A percentile compares a stretch with the other conserved stretches of the same genome.
phyloP scores from a whole-genome alignment of 805 yeast genomes.

The Teunomyces lycoperdinae region DNA sequence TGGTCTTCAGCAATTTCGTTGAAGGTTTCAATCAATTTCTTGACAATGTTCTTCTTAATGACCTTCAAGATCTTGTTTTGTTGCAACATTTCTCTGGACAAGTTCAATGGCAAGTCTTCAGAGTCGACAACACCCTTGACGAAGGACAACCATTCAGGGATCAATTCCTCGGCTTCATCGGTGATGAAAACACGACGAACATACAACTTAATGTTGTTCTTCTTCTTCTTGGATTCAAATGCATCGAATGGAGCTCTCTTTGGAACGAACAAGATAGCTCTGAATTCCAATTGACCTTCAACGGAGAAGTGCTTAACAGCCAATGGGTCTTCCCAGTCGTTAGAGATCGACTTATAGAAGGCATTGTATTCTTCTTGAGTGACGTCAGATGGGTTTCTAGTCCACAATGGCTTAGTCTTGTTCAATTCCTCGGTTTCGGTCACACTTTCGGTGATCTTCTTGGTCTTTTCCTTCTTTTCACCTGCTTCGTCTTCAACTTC shows the following conservation, averaged over 20 bases:
- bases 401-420: conserved; percentile 99
- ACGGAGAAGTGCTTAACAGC: conserved; percentile 99
- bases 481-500: conserved; percentile 69
- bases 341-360: conserved; percentile 97
- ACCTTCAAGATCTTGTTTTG: conserved; percentile 99
- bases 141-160: conserved; percentile 98
- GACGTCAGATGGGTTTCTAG: conserved; percentile 97
- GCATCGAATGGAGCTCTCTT: conserved; percentile 99
- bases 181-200: conserved; percentile 99
- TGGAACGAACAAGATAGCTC: conserved; percentile 96
- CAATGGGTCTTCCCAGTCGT: conserved; percentile 99
- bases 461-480: conserved; percentile 70
- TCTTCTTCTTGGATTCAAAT: conserved; percentile 98
- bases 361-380: conserved; percentile 98
- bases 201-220: conserved; percentile 96
- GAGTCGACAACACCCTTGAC: conserved; percentile 99
- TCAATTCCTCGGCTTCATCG: conserved; percentile 98
- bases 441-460: conserved; percentile 89
- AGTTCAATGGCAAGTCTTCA: conserved; percentile 98
- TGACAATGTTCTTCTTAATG: conserved; percentile 97
- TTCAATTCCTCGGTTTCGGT: conserved; percentile 97
- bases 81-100: conserved; percentile 99
- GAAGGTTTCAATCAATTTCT: conserved; percentile 97
- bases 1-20: conserved; percentile 98
- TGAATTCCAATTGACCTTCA: conserved; percentile 99